These are phyloP conservation scores for Aspergillus pseudoviridinutans DNA, from an alignment of 2,329 filamentous ascomycete genomes.

Conservation along the genomic window DNA sequence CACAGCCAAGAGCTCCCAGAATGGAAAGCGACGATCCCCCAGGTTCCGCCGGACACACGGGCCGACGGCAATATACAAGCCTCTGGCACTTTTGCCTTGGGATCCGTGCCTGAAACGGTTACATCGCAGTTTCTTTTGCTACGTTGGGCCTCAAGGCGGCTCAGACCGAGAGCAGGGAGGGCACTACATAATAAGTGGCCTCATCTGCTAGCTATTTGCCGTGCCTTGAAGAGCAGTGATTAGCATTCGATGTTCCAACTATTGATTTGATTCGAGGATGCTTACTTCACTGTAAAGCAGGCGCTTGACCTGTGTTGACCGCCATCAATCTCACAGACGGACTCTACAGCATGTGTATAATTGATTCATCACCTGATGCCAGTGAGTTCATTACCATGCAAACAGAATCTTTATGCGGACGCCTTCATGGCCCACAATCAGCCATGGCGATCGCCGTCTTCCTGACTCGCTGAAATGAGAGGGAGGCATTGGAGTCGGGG, in stretches of 20 bases:
- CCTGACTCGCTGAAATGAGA: constrained; percentile 3
- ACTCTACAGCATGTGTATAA: neutral
- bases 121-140: neutral
- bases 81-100: neutral
- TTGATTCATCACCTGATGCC: neutral
- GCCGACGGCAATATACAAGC: constrained; percentile 10
- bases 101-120: constrained; percentile 9
- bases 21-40: constrained; percentile 1
- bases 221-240: constrained; percentile 27
- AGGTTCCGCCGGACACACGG: constrained; percentile 17
- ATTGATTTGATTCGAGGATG: constrained; percentile 14
- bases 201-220: constrained; percentile 11
- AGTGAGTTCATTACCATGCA: neutral
- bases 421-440: neutral
- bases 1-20: constrained; percentile 6
- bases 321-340: neutral
- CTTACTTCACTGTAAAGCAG: neutral
- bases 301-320: neutral
- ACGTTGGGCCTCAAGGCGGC: constrained; percentile 2
- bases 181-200: constrained; percentile 2
- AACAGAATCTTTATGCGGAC: neutral
- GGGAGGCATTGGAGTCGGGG: neutral
- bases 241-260: constrained; percentile 8
- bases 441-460: neutral
- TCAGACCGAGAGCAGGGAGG: neutral